Base-by-base conservation (phyloP, 805 yeast species). In the Schwanniomyces polymorphus region DNA sequence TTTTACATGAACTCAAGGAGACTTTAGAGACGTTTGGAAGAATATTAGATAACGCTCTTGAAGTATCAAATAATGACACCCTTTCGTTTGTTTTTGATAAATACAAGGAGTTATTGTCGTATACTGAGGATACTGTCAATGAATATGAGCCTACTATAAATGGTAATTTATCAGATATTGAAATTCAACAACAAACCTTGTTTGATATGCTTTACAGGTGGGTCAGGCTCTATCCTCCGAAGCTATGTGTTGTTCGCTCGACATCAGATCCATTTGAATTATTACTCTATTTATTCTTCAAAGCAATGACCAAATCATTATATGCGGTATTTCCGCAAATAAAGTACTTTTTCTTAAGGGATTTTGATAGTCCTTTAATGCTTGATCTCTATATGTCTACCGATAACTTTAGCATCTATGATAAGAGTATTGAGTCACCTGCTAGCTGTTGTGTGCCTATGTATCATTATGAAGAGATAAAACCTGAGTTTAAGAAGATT, bases 311-410 rank as follows among this genome's bases (percentile, higher is more conserved):
- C 43, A 70, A 69, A 48, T 57, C 65, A 0, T 50, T 70, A 18
- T 67, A 56, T 51, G 69, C 72, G 1, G 52, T 70, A 16, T 56
- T 65, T 21, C 77, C 77, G 2, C 77, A 72, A 42, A 62, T 70
- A n/a, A 70, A 65, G 47, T 72, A 64, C 48, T 68, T 66, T 54
- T 70, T 66, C 45, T 48, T 72, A 9, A 49, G 75, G 25, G 77
- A 72, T 54, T 71, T 72, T 49, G 75, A 69, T 49, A 57, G 65
- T 43, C 75, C 77, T 2, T 58, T 72, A 44, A 70, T 70, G 70
- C 49, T 65, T 38, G 75, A 72, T 42, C 67, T 70, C 4, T 66
- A 61, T 43, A 55, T 51, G 9, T 46, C 46, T 33, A 50, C 54
- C 17, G 49, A 58, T 18, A 72, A 64, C 42, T 46, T 46, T 7